These are phyloP conservation scores for Postia placenta DNA, from an alignment of 768 basidiomycete genomes.

Conservation along the genomic window DNA sequence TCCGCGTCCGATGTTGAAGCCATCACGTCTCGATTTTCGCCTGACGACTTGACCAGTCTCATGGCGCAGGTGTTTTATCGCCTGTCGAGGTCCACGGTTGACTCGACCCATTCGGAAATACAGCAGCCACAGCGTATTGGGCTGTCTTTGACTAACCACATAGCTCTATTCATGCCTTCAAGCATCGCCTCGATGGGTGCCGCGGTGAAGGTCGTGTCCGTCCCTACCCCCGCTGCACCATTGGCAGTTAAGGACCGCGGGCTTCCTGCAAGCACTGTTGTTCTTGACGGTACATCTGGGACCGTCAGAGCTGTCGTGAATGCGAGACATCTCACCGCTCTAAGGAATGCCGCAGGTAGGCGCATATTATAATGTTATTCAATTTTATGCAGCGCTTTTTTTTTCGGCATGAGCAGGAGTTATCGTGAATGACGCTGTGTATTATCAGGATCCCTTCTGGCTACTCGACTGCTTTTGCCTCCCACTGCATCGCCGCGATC, in stretches of 20 bases:
- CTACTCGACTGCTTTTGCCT: conserved; percentile 47
- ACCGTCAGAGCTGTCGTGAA: conserved; percentile 72
- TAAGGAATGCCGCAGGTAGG: conserved; percentile 78
- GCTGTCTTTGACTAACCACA: conserved; percentile 49
- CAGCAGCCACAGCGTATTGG: conserved; percentile 52
- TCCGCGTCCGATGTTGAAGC: conserved; percentile 51
- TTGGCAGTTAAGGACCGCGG: conserved; percentile 34
- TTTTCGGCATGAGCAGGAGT: too few species aligned
- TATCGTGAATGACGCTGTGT: too few species aligned
- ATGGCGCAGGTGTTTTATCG: conserved; percentile 56
- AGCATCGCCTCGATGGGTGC: conserved; percentile 48
- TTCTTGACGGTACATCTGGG: conserved; percentile 69
- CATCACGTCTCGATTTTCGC: conserved; percentile 39
- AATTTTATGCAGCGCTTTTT: not conserved
- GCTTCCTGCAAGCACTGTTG: conserved; percentile 69
- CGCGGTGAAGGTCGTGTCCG: conserved; percentile 75
- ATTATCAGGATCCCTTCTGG: conserved; percentile 58
- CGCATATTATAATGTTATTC: conserved; percentile 8
- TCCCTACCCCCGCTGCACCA: conserved; percentile 44
- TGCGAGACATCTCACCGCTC: conserved; percentile 68
- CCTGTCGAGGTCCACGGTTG: conserved; percentile 30
- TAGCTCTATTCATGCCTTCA: conserved; percentile 80
- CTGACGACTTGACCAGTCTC: conserved; percentile 41
- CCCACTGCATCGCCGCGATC: conserved; percentile 26
- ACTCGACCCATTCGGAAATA: conserved; percentile 8